Evolutionary conservation across 106 monocot genomes (phyloP).

Genomic region (Iris macrosiphon): DNA sequence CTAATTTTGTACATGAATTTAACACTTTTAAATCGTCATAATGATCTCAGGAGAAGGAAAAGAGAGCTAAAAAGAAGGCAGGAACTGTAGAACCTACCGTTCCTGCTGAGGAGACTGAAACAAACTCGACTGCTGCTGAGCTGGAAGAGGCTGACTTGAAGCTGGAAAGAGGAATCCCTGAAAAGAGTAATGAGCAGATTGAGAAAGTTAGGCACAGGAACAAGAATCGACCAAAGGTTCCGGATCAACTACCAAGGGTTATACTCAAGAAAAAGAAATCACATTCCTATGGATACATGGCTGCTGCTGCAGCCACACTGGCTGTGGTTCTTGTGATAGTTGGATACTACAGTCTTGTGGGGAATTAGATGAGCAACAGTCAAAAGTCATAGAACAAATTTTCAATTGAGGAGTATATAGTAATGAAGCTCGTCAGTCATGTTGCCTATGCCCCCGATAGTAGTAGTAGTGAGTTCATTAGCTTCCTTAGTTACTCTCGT

Average conservation of each 20-base stretch:
- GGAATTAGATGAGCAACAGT: too few species aligned
- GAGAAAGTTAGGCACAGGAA: constrained; percentile 28
- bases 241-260: constrained; percentile 30
- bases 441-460: too few species aligned
- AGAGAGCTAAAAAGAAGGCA: constrained; percentile 82
- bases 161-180: constrained; percentile 7
- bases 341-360: too few species aligned
- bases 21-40: too few species aligned
- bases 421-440: too few species aligned
- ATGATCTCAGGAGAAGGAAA: constrained; percentile 50
- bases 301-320: constrained; percentile 22
- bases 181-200: constrained; percentile 35
- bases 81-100: constrained; percentile 12
- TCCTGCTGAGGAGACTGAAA: constrained; percentile 27
- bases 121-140: constrained; percentile 30
- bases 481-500: too few species aligned
- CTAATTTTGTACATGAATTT: too few species aligned
- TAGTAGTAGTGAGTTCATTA: too few species aligned
- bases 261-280: constrained; percentile 73
- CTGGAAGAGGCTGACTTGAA: constrained; percentile 32
- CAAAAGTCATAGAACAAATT: too few species aligned
- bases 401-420: too few species aligned
- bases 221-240: constrained; percentile 15
- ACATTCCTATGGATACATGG: constrained; percentile 44
- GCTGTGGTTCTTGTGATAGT: constrained; percentile 18